Evolutionary conservation across 2,329 filamentous ascomycete genomes (phyloP).

Genomic region (Aspergillus sclerotialis): DNA sequence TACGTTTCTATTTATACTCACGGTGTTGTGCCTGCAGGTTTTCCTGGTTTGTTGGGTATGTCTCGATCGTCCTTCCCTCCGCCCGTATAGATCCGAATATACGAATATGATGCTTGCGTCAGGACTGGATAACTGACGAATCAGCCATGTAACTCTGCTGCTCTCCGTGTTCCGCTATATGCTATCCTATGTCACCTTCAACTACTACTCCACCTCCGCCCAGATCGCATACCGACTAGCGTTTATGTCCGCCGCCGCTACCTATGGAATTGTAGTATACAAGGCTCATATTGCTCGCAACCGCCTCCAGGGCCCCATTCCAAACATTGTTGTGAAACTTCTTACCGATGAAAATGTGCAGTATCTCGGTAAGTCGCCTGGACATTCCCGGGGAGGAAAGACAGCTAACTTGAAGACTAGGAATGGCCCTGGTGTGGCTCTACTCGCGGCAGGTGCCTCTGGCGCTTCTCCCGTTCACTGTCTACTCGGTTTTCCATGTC

Average conservation of each 20-base stretch:
- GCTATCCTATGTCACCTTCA: slow-evolving; percentile 82
- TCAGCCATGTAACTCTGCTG: slow-evolving; percentile 79
- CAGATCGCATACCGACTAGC: slow-evolving; percentile 81
- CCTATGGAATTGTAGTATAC: slow-evolving; percentile 97
- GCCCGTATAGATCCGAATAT: neutral
- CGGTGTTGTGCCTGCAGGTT: slow-evolving; percentile 38
- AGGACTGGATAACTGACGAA: slow-evolving; percentile 14
- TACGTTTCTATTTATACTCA: slow-evolving; percentile 7
- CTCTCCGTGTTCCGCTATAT: slow-evolving; percentile 74
- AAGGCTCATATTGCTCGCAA: slow-evolving; percentile 87
- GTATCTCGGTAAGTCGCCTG: slow-evolving; percentile 68
- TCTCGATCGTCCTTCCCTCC: slow-evolving; percentile 23
- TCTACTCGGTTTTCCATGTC: slow-evolving; percentile 98
- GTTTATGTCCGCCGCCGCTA: slow-evolving; percentile 81
- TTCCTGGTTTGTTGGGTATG: slow-evolving; percentile 76
- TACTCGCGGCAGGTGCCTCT: slow-evolving; percentile 82
- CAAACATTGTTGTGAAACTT: slow-evolving; percentile 58
- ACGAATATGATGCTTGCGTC: too few relatives aligned
- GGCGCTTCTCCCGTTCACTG: slow-evolving; percentile 85
- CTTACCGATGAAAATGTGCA: slow-evolving; percentile 92
- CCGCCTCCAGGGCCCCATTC: slow-evolving; percentile 62
- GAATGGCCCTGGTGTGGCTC: slow-evolving; percentile 93
- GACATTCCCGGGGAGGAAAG: neutral
- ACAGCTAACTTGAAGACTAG: slow-evolving; percentile 39
- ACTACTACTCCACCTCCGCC: slow-evolving; percentile 71